Conservation (phyloP, 2,329 filamentous ascomycete species). For the Endoconidiophora polonica region DNA sequence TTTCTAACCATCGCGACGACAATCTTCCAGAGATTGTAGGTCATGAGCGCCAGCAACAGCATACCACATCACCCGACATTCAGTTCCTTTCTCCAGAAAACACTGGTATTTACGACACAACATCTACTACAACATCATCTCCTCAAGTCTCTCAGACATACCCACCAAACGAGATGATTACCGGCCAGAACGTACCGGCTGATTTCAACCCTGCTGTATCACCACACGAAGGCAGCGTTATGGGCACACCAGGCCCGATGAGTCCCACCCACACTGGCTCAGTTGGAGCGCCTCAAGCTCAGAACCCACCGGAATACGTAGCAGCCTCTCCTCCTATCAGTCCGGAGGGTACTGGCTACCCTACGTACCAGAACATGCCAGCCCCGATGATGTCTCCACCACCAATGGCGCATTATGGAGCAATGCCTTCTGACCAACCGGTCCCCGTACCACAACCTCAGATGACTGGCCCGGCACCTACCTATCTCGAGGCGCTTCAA, state of each 20-base stretch:
- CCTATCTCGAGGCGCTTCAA: constrained; percentile 13
- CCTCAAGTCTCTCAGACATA: not conserved
- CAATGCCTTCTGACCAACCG: not conserved
- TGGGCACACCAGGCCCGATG: not conserved
- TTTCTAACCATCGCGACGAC: not conserved
- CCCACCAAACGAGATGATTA: not conserved
- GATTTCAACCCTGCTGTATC: not conserved
- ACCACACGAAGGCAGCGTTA: not conserved
- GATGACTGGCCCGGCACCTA: not conserved
- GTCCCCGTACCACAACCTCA: not conserved
- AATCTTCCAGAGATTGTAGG: constrained; percentile 2
- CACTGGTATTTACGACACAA: not conserved
- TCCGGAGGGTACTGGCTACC: not conserved
- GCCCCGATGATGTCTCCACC: not conserved
- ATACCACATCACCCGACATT: not conserved
- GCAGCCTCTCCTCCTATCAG: not conserved
- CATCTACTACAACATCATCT: not conserved
- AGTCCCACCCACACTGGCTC: not conserved
- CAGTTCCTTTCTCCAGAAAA: not conserved
- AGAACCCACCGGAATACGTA: not conserved
- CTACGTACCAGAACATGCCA: not conserved
- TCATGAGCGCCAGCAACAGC: not conserved
- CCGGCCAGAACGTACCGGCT: not conserved
- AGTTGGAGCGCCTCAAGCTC: no score
- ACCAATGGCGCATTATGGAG: not conserved